These are phyloP conservation scores for Spathaspora sp. DNA, from an alignment of 805 yeast genomes.

Conservation along the genomic window DNA sequence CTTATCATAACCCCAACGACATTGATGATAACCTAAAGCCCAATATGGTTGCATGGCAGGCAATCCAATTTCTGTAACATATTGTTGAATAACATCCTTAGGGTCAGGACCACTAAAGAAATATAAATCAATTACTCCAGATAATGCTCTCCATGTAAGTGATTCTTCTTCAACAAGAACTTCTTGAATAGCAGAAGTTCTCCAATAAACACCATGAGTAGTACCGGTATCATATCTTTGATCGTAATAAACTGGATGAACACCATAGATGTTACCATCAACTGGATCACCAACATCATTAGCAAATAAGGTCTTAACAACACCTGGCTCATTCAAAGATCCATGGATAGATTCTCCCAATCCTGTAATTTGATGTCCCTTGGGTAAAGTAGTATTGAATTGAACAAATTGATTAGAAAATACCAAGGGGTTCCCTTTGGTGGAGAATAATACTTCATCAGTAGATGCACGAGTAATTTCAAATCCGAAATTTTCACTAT, in stretches of 20 bases:
- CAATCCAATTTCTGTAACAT: conserved; percentile 17
- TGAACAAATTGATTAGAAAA: conserved; percentile 29
- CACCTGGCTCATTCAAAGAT: conserved; percentile 19
- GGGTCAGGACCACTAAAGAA: conserved; percentile 21
- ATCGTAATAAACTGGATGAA: conserved; percentile 29
- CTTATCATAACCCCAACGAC: conserved; percentile 21
- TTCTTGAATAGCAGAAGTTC: conserved; percentile 26
- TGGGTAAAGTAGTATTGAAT: conserved; percentile 24
- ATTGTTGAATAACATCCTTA: conserved; percentile 19
- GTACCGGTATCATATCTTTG: conserved; percentile 18
- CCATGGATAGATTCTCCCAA: conserved; percentile 31
- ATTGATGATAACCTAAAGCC: conserved; percentile 23
- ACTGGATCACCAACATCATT: conserved; percentile 23
- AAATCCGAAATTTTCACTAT: conserved; percentile 10
- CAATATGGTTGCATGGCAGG: conserved; percentile 24
- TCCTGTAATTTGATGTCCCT: conserved; percentile 22
- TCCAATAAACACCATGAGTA: conserved; percentile 28
- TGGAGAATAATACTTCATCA: conserved; percentile 23
- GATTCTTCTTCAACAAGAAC: conserved; percentile 20
- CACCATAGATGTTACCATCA: conserved; percentile 29
- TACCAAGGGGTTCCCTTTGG: conserved; percentile 24
- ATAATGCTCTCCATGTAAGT: conserved; percentile 24
- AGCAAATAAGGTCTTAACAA: conserved; percentile 24
- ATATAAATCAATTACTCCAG: conserved; percentile 25
- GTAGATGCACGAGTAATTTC: conserved; percentile 16